Evolutionary conservation across 495 filamentous ascomycete species (phyloP), one percentile per base, ranked within the genome.

Genomic region (Penicillium riverlandense): DNA sequence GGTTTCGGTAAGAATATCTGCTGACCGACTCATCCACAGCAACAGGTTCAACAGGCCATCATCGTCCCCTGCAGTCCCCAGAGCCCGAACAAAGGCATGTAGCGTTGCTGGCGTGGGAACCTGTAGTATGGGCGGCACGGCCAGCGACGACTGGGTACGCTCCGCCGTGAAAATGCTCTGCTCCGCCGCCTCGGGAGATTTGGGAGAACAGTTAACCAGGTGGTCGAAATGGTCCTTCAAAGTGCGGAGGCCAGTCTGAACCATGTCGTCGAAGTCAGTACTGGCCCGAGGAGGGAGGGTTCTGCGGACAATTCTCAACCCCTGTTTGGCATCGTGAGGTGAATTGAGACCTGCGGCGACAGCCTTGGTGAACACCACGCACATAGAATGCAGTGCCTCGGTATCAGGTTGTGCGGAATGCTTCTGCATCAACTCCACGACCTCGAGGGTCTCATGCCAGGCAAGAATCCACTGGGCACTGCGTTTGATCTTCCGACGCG

Each of bases 41-140:
- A 80, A 53, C 14, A 79, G 51, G 37, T 65, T 65, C 10, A 78
- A 42, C 27, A 82, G 52, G 6, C 69, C 74, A n/a, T 69, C 54
- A 35, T 66, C 65, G 42, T 82, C 77, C 40, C 65, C 62, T 1
- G 63, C 59, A 0, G 69, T 45, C 9, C 77, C 78, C 9, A 81
- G 56, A 12, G 70, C 65, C 47, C 77, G 63, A 29, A 80, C 63
- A 53, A 77, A 78, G 4, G 58, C 61, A 57, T 82, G 77, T 11
- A 82, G 61, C 31, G 66, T 56, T 11, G 65, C 63, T 44, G 67
- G 69, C 6, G 57, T 55, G 6, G 75, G 75, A 8, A 68, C 61
- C 27, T 70, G 62, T 15, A 69, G 46, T 15, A 74, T 50, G 5
- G 48, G 36, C 16, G 71, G 71, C 10, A 68, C 37, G 15, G 16